Evolutionary conservation across 1,139 yeast genomes (phyloP).

Genomic region (Arxiozyma bovina): DNA sequence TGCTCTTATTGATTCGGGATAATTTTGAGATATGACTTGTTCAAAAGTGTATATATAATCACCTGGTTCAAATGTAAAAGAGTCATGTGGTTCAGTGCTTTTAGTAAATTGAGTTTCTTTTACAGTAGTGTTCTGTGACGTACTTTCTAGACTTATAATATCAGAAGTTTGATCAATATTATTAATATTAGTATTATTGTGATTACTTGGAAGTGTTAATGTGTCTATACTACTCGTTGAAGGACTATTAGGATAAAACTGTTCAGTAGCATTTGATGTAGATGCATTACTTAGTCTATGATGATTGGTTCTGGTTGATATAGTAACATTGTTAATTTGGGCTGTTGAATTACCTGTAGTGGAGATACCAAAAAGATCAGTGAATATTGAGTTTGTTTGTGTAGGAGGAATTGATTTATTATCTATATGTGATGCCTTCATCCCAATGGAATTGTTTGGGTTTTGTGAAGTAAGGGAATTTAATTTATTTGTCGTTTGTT

Average conservation of each 20-base stretch:
- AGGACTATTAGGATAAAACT: not conserved
- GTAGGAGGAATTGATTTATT: not conserved
- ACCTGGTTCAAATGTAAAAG: slow-evolving; percentile 58
- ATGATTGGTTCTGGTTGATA: not conserved
- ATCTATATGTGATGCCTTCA: slow-evolving; percentile 1
- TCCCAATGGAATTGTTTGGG: not conserved
- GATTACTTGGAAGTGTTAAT: slow-evolving; percentile 15
- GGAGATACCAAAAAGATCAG: slow-evolving; percentile 19
- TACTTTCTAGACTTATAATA: not conserved
- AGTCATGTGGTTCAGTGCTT: slow-evolving; percentile 9
- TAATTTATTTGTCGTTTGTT: not conserved
- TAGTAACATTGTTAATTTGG: not conserved
- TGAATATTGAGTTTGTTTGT: slow-evolving; percentile 15
- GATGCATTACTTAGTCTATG: not conserved
- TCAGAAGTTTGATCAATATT: not conserved
- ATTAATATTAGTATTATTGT: slow-evolving; percentile 9
- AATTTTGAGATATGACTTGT: slow-evolving; percentile 70
- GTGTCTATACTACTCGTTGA: not conserved
- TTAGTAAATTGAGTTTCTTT: not conserved
- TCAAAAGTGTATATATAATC: slow-evolving; percentile 90
- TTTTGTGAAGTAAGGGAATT: not conserved
- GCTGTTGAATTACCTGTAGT: not conserved
- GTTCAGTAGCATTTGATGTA: not conserved
- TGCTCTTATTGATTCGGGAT: slow-evolving; percentile 73
- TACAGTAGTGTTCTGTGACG: not conserved